Evolutionary conservation across 805 yeast species (phyloP).

Genomic region (Cyberlindnera americana): DNA sequence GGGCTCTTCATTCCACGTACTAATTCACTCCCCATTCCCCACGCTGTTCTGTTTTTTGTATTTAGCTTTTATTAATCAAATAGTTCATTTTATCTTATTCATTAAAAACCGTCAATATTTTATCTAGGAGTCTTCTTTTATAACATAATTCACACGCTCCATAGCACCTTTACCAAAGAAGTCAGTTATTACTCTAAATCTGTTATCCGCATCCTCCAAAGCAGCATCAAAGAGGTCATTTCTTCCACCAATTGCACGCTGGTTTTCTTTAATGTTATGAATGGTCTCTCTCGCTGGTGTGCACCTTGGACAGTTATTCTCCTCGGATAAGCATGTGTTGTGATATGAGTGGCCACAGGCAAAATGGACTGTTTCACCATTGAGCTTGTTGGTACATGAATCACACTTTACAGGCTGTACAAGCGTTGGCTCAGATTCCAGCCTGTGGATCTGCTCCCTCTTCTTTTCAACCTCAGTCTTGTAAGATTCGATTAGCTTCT

Average conservation of each 20-base stretch:
- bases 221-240: conserved; percentile 59
- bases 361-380: conserved; percentile 79
- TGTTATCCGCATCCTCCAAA: conserved; percentile 48
- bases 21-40: neutral
- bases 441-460: conserved; percentile 47
- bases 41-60: too few species aligned
- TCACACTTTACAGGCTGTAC: conserved; percentile 30
- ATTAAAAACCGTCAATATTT: too few species aligned
- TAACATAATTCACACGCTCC: conserved; percentile 21
- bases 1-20: too few species aligned
- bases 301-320: conserved; percentile 70
- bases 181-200: conserved; percentile 73
- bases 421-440: conserved; percentile 38
- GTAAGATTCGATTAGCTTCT: conserved; percentile 63
- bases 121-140: conserved; percentile 2
- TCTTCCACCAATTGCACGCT: conserved; percentile 58
- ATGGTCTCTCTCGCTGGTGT: conserved; percentile 66
- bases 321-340: conserved; percentile 66
- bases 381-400: conserved; percentile 42
- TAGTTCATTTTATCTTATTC: too few species aligned
- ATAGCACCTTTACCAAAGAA: conserved; percentile 87
- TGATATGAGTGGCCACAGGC: conserved; percentile 86
- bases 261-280: conserved; percentile 52
- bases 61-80: neutral
- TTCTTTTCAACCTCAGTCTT: conserved; percentile 59